Evolutionary conservation across 768 basidiomycete genomes (phyloP), one percentile per base, ranked within the genome.

Genomic region (Xerocomellus amylosporus): DNA sequence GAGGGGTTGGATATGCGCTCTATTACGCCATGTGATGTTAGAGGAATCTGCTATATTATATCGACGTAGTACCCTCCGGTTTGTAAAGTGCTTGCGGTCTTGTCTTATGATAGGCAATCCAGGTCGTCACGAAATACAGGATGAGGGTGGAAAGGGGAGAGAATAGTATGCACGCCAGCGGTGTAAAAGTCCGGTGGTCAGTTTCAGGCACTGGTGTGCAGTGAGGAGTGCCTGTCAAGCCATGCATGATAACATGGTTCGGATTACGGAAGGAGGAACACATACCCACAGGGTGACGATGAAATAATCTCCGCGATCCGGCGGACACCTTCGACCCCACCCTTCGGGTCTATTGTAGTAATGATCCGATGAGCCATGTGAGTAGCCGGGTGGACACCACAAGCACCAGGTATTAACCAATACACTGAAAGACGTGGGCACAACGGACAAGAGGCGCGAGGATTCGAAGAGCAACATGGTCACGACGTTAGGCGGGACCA

Each of bases 101-200:
- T n/a, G n/a, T n/a, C n/a, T n/a, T n/a, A n/a, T n/a, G n/a, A n/a
- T n/a, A n/a, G n/a, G n/a, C n/a, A n/a, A n/a, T 71, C 90, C 91
- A 93, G 13, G 88, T 86, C 85, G 88, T 93, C 15, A 88, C 73
- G 57, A 86, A 82, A 71, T 93, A 93, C 59, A 89, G 88, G 64
- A 97, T 89, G 58, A 98, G 82, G 2, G 94, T 92, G 5, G 95
- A 82, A 24, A 91, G 75, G 0, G 92, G n/a, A n/a, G 87, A 0
- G 90, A 81, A 68, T 98, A 98, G 73, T 97, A 96, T 0, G 89
- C 79, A 20, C 86, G 79, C 96, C 96, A 98, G 44, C 96, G 85
- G 30, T 83, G 83, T 24, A 95, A 80, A 1, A 98, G 84, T 13
- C 96, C 95, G 0, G 93, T 90, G 0, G 95, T 91, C 14, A 98